phyloP scores from a whole-genome alignment of 306 rosid species.

The Mimosa bimucronata region DNA sequence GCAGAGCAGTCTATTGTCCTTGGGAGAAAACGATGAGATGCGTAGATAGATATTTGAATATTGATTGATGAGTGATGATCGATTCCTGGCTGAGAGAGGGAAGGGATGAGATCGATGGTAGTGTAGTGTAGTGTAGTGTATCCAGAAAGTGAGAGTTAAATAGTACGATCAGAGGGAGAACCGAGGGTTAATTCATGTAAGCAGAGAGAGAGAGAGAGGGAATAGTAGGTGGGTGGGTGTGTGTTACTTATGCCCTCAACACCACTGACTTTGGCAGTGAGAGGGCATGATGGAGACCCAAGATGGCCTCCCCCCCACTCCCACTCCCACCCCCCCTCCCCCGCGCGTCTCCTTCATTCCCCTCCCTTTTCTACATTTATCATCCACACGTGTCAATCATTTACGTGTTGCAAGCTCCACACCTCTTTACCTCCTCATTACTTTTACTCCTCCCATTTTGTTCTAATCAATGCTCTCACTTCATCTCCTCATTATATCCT shows the following conservation, averaged over 20 bases:
- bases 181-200: slow-evolving; percentile 44
- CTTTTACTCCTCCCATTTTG: no score
- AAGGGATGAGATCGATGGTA: no score
- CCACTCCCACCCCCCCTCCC: background rate
- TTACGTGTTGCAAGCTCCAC: background rate
- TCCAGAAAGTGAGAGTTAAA: slow-evolving; percentile 51
- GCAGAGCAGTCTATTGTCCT: no score
- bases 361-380: background rate
- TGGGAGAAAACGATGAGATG: no score
- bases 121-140: no score
- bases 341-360: slow-evolving; percentile 44
- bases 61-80: no score
- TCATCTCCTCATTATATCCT: no score
- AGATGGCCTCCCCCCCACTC: background rate
- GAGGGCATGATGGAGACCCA: slow-evolving; percentile 67
- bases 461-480: no score
- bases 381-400: background rate
- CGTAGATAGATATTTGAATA: no score
- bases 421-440: no score
- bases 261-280: slow-evolving; percentile 85
- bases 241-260: slow-evolving; percentile 49
- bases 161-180: slow-evolving; percentile 28
- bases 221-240: slow-evolving; percentile 14
- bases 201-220: slow-evolving; percentile 3
- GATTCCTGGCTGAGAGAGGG: no score